Evolutionary conservation across 225 moss, liverwort and hornwort genomes (phyloP), one percentile per base, ranked within the genome.

Genomic region (Thuidium tamariscinum): DNA sequence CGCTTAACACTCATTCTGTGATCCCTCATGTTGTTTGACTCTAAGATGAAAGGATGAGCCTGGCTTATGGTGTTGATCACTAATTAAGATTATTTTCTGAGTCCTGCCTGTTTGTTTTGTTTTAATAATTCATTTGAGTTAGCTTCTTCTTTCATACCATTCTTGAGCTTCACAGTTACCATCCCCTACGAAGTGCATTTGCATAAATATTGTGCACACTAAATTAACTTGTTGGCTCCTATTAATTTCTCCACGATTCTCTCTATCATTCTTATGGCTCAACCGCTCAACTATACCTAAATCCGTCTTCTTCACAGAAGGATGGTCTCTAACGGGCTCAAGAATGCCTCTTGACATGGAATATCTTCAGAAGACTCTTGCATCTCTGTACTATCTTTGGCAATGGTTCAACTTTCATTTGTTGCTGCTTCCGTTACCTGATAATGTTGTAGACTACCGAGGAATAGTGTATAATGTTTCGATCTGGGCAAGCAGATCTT

Each of bases 401-500:
- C 67, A 66, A 42, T 74, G 61, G 77, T 41, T 71, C 65, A 59
- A 82, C 59, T 66, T 48, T 37, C 66, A 49, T 64, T 73, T 71
- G 54, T 73, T 83, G 69, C 48, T 81, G 49, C 69, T 86, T 67
- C 79, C 21, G 48, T 72, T 46, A 52, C 68, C 46, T 89, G 74
- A 61, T 64, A 52, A 29, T 72, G 36, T 32, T 26, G 61, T 87
- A 16, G 27, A 46, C 30, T 65, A 78, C 30, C 46, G 6, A 30
- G n/a, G 64, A 27, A 34, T 69, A 39, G 21, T 62, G 2, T 75
- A 37, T 71, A 74, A 87, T 85, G 36, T 67, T 89, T 79, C 64
- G n/a, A 67, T 77, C 48, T 66, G 77, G 59, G 71, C 62, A 81
- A 69, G 21, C 87, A 95, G 93, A 84, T 94, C 37, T 90, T 96